These are phyloP conservation scores for Lathyrus sativus DNA, from an alignment of 306 rosid species.

Conservation along the genomic window DNA sequence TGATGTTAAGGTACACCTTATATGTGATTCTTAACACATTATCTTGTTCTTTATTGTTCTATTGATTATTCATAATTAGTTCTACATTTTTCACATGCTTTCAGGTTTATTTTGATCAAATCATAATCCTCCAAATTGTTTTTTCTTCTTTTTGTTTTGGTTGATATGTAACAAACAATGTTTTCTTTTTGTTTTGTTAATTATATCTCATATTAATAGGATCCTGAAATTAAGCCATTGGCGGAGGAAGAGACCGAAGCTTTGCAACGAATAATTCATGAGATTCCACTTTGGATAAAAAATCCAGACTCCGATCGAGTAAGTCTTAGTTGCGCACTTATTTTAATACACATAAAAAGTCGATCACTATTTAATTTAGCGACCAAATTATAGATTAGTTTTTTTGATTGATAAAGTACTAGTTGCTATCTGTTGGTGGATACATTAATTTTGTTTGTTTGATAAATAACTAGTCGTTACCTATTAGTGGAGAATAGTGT, in stretches of 20 bases:
- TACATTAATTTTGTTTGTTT: no score
- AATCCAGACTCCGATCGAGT: slow-evolving; percentile 94
- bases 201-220: slow-evolving; percentile 25
- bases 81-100: neutral
- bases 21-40: neutral
- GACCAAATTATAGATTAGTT: no score
- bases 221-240: slow-evolving; percentile 64
- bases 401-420: no score
- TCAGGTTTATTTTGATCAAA: no score
- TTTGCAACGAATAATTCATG: slow-evolving; percentile 78
- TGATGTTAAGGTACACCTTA: slow-evolving; percentile 74
- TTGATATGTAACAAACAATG: neutral
- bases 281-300: slow-evolving; percentile 92
- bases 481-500: no score
- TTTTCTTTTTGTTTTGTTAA: neutral
- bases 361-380: no score
- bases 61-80: no score
- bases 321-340: slow-evolving; percentile 14
- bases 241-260: slow-evolving; percentile 66
- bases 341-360: no score
- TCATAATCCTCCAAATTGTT: neutral
- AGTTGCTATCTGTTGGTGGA: no score
- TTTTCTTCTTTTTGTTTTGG: neutral
- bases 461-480: no score
- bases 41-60: no score